A percentile compares a stretch with the other conserved stretches of the same genome.
phyloP scores from a whole-genome alignment of 192 early-diverging fungal species.

The Dissophora ornata region DNA sequence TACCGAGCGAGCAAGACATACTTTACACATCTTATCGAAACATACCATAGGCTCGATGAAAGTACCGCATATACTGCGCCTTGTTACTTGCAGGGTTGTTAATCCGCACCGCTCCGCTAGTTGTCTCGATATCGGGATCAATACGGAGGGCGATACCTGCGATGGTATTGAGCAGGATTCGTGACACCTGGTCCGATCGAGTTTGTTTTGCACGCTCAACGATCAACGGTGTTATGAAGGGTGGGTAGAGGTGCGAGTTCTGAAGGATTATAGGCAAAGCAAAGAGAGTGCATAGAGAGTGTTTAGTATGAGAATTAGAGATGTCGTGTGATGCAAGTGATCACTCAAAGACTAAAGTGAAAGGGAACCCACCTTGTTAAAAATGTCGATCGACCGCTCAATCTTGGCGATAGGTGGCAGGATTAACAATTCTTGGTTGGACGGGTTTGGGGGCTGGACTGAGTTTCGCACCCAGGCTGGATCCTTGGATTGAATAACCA shows the following conservation, averaged over 20 bases:
- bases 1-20: too few relatives aligned
- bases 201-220: constrained; percentile 43
- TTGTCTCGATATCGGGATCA: constrained; percentile 37
- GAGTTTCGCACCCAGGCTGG: constrained; percentile 49
- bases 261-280: neutral
- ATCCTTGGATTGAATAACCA: constrained; percentile 52
- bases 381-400: constrained; percentile 36
- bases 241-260: constrained; percentile 46
- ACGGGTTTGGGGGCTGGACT: constrained; percentile 24
- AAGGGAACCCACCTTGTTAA: constrained; percentile 10
- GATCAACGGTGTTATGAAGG: constrained; percentile 40
- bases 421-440: constrained; percentile 43
- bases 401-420: constrained; percentile 47
- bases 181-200: constrained; percentile 33
- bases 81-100: constrained; percentile 4
- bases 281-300: neutral
- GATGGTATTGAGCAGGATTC: constrained; percentile 40
- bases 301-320: neutral
- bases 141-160: constrained; percentile 43
- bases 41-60: constrained; percentile 46
- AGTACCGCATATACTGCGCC: constrained; percentile 41
- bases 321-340: too few relatives aligned
- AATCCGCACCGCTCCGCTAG: neutral
- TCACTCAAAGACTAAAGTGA: too few relatives aligned
- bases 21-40: neutral